A percentile compares a stretch with the other conserved stretches of the same genome.
Evolutionary conservation across 2,329 filamentous ascomycete species (phyloP).

Genomic region (Clathrospora elynae): DNA sequence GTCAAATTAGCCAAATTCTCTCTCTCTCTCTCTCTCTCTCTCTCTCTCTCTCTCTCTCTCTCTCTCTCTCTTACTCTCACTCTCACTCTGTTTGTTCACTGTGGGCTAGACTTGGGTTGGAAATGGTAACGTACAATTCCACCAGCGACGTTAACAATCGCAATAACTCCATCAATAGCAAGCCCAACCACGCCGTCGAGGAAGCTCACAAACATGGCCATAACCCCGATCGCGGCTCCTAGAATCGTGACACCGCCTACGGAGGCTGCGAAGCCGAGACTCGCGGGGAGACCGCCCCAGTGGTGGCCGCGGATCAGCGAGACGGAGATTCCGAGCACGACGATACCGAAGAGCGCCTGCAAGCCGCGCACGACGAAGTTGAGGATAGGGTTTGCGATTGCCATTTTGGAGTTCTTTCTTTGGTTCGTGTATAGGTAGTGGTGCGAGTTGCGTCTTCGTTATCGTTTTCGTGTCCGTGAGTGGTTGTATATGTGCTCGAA

Average conservation of each 20-base stretch:
- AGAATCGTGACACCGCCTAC: conserved; percentile 25
- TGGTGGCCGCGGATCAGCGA: conserved; percentile 26
- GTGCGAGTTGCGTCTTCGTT: too few species aligned
- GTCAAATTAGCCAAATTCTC: too few species aligned
- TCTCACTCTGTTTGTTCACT: not conserved
- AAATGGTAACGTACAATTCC: conserved; percentile 23
- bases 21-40: too few species aligned
- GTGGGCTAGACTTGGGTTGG: not conserved
- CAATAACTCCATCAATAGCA: conserved; percentile 18
- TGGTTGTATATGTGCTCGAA: too few species aligned
- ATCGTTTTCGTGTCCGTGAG: too few species aligned
- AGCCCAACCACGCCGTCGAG: conserved; percentile 22
- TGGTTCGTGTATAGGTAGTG: too few species aligned
- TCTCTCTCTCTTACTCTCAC: not conserved
- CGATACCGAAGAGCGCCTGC: conserved; percentile 28
- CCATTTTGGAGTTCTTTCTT: too few species aligned
- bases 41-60: not conserved
- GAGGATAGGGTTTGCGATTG: conserved; percentile 3
- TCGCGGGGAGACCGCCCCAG: conserved; percentile 10
- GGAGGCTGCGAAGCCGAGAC: conserved; percentile 23
- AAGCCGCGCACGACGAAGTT: conserved; percentile 23
- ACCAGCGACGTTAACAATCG: conserved; percentile 21
- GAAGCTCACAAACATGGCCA: conserved; percentile 15
- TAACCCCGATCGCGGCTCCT: conserved; percentile 24
- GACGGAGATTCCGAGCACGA: conserved; percentile 29